Conservation (phyloP, 2,329 filamentous ascomycete species). For the Neofusicoccum sp. region DNA sequence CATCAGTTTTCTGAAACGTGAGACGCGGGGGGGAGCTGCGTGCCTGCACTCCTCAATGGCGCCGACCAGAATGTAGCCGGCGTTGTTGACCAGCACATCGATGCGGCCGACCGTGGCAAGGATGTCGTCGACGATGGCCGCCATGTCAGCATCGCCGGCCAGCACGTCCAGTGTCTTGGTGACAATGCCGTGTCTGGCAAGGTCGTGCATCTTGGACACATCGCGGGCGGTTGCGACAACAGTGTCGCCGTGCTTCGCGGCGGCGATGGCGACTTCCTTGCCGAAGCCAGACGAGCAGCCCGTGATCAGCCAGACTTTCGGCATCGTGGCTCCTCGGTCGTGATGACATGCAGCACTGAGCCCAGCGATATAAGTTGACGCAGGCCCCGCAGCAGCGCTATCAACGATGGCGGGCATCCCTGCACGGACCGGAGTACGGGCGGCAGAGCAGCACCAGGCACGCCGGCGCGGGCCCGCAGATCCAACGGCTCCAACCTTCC, state of each 20-base stretch:
- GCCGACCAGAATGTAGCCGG: slow-evolving; percentile 51
- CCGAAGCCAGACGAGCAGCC: slow-evolving; percentile 94
- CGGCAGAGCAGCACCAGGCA: too few relatives aligned
- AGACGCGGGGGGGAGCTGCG: background rate
- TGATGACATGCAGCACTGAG: too few relatives aligned
- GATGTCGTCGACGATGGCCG: slow-evolving; percentile 68
- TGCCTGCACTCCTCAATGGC: background rate
- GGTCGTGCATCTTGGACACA: background rate
- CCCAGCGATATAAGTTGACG: too few relatives aligned
- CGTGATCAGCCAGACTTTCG: slow-evolving; percentile 61
- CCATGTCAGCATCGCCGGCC: slow-evolving; percentile 65
- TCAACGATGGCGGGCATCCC: too few relatives aligned
- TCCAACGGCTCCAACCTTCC: too few relatives aligned
- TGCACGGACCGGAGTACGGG: too few relatives aligned
- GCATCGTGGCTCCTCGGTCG: background rate
- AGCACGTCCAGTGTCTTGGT: slow-evolving; percentile 74
- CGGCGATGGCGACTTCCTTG: slow-evolving; percentile 72
- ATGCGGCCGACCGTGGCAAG: slow-evolving; percentile 82
- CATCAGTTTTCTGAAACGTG: slow-evolving; percentile 60
- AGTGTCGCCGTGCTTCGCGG: slow-evolving; percentile 74
- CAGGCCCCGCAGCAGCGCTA: too few relatives aligned
- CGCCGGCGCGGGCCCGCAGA: too few relatives aligned
- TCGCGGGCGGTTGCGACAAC: slow-evolving; percentile 83
- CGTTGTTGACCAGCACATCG: slow-evolving; percentile 92
- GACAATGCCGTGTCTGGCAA: background rate